Percentiles rank a stretch among this genome's conserved stretches.
Conservation (phyloP, 2,329 filamentous ascomycete genomes). For the Claviceps africana region DNA sequence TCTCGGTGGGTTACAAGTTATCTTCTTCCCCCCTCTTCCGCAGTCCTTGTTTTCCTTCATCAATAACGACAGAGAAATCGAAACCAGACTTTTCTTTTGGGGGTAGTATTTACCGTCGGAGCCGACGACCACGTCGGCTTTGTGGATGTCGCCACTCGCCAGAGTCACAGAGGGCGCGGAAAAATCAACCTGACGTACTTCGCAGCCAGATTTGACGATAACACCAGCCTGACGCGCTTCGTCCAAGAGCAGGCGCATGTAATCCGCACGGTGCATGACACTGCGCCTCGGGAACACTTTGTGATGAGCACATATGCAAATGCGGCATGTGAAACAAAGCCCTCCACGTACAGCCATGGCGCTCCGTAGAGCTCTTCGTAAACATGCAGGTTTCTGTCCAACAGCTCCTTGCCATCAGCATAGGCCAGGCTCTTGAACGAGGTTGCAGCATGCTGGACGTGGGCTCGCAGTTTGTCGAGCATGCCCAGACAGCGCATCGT, state of each 20-base stretch:
- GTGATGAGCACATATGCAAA: background rate
- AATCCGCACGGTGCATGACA: constrained; percentile 8
- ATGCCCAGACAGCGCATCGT: constrained; percentile 8
- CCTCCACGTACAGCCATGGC: constrained; percentile 9
- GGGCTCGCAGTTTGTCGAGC: constrained; percentile 6
- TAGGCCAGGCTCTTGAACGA: constrained; percentile 1
- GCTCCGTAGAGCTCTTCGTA: constrained; percentile 8
- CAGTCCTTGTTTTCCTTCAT: background rate
- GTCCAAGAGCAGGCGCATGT: constrained; percentile 6
- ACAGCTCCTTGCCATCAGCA: background rate
- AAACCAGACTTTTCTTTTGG: background rate
- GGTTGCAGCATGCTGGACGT: background rate
- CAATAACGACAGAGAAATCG: background rate
- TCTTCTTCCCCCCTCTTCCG: background rate
- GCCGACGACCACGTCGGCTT: constrained; percentile 8
- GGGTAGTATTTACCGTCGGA: constrained; percentile 5
- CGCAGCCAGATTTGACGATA: constrained; percentile 3
- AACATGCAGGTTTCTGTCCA: constrained; percentile 4
- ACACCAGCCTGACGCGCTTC: constrained; percentile 6
- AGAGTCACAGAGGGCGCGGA: constrained; percentile 4
- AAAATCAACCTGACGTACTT: constrained; percentile 6
- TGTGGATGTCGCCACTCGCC: constrained; percentile 1
- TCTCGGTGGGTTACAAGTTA: background rate
- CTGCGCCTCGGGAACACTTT: background rate
- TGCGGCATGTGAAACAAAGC: background rate